Conservation (phyloP, 768 basidiomycete genomes). For the Pleurotus pulmonarius region DNA sequence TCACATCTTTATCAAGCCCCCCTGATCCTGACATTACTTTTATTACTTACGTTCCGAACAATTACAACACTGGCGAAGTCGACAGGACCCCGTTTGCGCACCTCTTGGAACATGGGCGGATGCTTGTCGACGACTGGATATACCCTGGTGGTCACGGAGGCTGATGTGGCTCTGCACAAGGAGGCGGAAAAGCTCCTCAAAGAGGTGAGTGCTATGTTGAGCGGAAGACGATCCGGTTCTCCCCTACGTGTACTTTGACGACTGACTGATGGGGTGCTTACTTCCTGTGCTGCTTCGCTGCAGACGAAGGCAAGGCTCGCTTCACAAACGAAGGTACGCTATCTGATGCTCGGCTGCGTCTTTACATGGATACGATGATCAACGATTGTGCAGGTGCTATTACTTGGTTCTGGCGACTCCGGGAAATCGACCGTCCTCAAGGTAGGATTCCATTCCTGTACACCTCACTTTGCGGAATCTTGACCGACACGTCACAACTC, state of each 20-base stretch:
- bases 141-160: slow-evolving; percentile 58
- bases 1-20: background rate
- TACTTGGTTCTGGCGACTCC: slow-evolving; percentile 90
- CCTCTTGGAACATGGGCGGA: slow-evolving; percentile 55
- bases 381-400: slow-evolving; percentile 54
- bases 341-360: background rate
- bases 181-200: slow-evolving; percentile 77
- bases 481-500: background rate
- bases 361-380: background rate
- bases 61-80: slow-evolving; percentile 1
- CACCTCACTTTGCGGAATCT: too few species aligned
- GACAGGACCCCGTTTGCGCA: background rate
- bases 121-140: slow-evolving; percentile 63
- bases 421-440: slow-evolving; percentile 93
- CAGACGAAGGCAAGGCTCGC: slow-evolving; percentile 75
- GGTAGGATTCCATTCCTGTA: slow-evolving; percentile 29
- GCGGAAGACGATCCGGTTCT: background rate
- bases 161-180: slow-evolving; percentile 59
- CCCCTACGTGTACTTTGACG: background rate
- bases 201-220: slow-evolving; percentile 47
- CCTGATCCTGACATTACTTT: background rate
- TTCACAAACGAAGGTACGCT: slow-evolving; percentile 68
- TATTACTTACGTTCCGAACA: background rate
- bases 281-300: slow-evolving; percentile 5
- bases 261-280: background rate